These are phyloP conservation scores for Gymnopus androsaceus DNA, from an alignment of 1,284 basidiomycete genomes.

Conservation along the genomic window DNA sequence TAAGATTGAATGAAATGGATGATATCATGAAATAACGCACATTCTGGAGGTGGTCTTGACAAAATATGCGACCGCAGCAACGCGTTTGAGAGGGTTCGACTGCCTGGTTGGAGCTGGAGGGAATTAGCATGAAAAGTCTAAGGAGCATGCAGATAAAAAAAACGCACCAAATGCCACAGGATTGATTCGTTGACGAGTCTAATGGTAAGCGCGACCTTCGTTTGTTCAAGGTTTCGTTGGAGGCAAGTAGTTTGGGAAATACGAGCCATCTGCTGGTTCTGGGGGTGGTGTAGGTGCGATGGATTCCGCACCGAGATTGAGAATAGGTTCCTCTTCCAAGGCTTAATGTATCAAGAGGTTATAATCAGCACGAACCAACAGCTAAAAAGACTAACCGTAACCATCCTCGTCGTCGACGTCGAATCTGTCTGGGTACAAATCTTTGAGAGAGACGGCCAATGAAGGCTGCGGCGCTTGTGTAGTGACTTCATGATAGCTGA, in stretches of 20 bases:
- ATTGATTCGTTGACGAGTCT: too few species aligned
- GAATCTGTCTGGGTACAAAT: slow-evolving; percentile 1
- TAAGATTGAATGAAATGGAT: background rate
- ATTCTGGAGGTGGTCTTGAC: background rate
- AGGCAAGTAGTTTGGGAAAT: background rate
- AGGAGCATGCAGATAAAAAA: background rate
- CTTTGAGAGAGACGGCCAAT: background rate
- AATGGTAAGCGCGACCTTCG: background rate
- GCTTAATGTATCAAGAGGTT: background rate
- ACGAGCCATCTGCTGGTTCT: background rate
- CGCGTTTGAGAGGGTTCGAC: background rate
- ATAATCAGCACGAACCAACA: background rate
- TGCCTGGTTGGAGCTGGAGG: too few species aligned
- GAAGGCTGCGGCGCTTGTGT: background rate
- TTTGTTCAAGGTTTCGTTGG: background rate
- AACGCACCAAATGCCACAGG: background rate
- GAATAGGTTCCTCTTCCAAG: background rate
- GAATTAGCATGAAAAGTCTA: background rate
- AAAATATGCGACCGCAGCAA: background rate
- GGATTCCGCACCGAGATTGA: slow-evolving; percentile 2
- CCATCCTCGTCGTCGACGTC: background rate
- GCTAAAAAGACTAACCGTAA: background rate
- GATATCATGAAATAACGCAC: background rate
- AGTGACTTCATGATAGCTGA: too few species aligned
- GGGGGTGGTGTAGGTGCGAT: background rate